These are phyloP conservation scores for Tuber borchii DNA, from an alignment of 495 filamentous ascomycete genomes.

Conservation along the genomic window DNA sequence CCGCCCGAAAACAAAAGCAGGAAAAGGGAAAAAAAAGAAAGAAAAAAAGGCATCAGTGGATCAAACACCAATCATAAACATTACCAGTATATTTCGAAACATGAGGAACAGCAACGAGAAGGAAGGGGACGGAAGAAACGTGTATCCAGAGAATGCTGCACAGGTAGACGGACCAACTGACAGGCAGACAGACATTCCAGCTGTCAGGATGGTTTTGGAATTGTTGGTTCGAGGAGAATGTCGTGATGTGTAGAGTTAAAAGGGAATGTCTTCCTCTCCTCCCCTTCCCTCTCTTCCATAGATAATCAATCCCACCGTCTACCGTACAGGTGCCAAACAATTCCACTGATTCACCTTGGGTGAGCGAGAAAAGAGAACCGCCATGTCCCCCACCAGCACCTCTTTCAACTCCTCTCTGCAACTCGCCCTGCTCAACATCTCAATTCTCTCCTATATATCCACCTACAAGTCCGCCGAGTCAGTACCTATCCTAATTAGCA, in stretches of 20 bases:
- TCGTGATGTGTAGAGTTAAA: conserved; percentile 1
- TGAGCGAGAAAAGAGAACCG: not conserved
- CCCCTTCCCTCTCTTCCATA: not conserved
- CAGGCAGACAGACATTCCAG: not conserved
- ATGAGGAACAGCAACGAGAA: not conserved
- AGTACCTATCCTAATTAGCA: conserved; percentile 13
- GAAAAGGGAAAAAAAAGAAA: not conserved
- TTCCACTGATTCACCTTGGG: not conserved
- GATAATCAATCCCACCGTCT: not conserved
- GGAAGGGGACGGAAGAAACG: not conserved
- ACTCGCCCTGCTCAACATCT: conserved; percentile 26
- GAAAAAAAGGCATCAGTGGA: not conserved
- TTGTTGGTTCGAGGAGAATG: not conserved
- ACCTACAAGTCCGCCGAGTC: conserved; percentile 31
- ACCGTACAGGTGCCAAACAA: not conserved
- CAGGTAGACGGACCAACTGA: not conserved
- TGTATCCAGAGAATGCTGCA: conserved; percentile 3
- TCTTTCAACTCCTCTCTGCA: conserved; percentile 22
- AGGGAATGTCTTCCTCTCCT: not conserved
- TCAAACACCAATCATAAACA: conserved; percentile 1
- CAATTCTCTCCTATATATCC: conserved; percentile 27
- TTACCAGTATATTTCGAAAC: not conserved
- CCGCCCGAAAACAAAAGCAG: not conserved
- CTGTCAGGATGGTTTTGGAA: not conserved
- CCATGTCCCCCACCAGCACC: conserved; percentile 26